These are phyloP conservation scores for Scheffersomyces coipomensis DNA, from an alignment of 805 yeast species.

Conservation along the genomic window DNA sequence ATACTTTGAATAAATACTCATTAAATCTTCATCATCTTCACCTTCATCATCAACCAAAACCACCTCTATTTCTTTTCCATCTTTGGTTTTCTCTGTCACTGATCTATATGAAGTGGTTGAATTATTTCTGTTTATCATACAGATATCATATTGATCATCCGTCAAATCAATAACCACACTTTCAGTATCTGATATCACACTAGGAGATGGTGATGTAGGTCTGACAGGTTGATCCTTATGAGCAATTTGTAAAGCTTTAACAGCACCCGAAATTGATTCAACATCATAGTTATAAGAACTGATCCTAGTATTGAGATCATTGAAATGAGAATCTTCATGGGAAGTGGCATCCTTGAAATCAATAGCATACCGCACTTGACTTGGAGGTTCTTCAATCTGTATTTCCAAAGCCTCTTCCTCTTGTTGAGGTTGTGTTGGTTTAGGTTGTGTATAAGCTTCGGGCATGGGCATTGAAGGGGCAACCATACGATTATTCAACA, in stretches of 20 bases:
- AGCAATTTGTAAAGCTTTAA: not conserved
- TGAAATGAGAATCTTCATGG: not conserved
- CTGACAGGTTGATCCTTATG: not conserved
- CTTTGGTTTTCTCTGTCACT: conserved; percentile 34
- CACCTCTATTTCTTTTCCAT: conserved; percentile 41
- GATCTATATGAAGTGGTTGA: conserved; percentile 38
- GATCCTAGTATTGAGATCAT: not conserved
- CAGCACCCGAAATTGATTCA: not conserved
- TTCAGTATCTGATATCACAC: conserved; percentile 33
- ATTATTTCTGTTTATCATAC: conserved; percentile 32
- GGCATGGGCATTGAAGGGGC: conserved; percentile 1
- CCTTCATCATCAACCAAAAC: conserved; percentile 42
- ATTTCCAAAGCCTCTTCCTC: conserved; percentile 15
- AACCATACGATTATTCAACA: not conserved
- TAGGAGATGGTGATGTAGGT: conserved; percentile 15
- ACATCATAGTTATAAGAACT: not conserved
- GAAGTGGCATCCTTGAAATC: conserved; percentile 35
- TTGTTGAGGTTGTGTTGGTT: not conserved
- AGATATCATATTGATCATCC: conserved; percentile 36
- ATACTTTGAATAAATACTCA: conserved; percentile 42
- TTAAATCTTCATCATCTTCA: conserved; percentile 35
- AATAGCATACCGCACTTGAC: conserved; percentile 32
- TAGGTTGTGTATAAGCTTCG: not conserved
- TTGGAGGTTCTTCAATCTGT: conserved; percentile 38
- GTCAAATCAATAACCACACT: conserved; percentile 44